Percentiles rank a stretch among this genome's conserved stretches.
These are phyloP conservation scores for Solanum hybrid DNA, from an alignment of 305 asterid species.

Conservation along the genomic window DNA sequence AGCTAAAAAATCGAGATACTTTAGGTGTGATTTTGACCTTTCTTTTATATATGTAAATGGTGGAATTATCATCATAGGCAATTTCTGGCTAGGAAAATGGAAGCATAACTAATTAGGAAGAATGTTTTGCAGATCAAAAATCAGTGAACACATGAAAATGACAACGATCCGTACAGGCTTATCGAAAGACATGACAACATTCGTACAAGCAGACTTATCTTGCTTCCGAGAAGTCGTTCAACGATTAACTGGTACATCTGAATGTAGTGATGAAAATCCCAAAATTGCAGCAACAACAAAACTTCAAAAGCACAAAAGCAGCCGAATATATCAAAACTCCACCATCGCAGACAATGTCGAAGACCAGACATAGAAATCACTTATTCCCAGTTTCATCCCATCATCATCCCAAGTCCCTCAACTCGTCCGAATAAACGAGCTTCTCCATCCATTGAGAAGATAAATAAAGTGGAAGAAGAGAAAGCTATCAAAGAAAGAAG, in stretches of 20 bases:
- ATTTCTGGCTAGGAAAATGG: not conserved
- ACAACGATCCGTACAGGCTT: not conserved
- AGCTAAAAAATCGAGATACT: not conserved
- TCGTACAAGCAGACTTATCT: not conserved
- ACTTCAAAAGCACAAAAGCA: not conserved
- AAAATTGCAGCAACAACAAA: not conserved
- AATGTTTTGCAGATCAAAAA: not conserved
- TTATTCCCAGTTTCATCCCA: not conserved
- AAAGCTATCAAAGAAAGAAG: conserved; percentile 24
- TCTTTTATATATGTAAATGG: not conserved
- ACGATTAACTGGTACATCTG: not conserved
- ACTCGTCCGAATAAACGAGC: conserved; percentile 16
- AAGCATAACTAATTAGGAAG: not conserved
- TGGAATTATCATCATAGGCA: not conserved
- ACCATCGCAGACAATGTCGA: not conserved
- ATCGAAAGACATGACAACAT: not conserved
- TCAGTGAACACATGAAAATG: not conserved
- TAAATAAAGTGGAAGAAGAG: conserved; percentile 19
- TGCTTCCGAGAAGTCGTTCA: not conserved
- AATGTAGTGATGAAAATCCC: not conserved
- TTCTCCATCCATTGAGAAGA: conserved; percentile 11
- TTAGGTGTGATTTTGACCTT: not conserved
- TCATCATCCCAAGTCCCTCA: not conserved
- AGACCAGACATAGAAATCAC: conserved; percentile 6
- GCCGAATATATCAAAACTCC: not conserved